phyloP scores from a whole-genome alignment of 2,329 filamentous ascomycete genomes.

The Blumeriella jaapii region DNA sequence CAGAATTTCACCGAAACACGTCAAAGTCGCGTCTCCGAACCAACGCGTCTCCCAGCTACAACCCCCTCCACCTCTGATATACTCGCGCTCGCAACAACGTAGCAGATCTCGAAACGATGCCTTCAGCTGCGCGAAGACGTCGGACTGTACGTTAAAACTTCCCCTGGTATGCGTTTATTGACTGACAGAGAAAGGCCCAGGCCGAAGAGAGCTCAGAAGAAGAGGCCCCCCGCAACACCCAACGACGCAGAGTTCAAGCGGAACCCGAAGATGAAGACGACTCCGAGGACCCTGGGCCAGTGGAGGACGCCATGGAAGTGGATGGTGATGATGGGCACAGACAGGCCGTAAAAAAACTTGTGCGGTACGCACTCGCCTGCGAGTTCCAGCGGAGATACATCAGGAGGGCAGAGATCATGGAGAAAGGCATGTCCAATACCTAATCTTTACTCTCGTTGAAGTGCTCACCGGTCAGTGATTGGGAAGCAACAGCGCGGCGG shows the following conservation, averaged over 20 bases:
- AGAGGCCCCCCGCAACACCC: slow-evolving; percentile 15
- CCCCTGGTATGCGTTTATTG: neutral
- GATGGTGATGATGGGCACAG: slow-evolving; percentile 25
- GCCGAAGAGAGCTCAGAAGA: slow-evolving; percentile 23
- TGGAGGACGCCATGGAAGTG: slow-evolving; percentile 16
- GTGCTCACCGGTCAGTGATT: slow-evolving; percentile 12
- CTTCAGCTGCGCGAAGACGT: slow-evolving; percentile 17
- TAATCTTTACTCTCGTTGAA: neutral
- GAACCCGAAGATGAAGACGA: slow-evolving; percentile 24
- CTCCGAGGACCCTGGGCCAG: slow-evolving; percentile 18
- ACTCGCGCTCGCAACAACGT: too few species aligned
- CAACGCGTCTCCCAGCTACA: slow-evolving; percentile 15
- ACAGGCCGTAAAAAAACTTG: slow-evolving; percentile 51
- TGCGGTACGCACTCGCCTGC: slow-evolving; percentile 56
- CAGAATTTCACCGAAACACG: too few species aligned
- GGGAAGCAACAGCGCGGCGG: slow-evolving; percentile 45
- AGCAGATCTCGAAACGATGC: too few species aligned
- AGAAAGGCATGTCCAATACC: slow-evolving; percentile 44
- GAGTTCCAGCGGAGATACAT: slow-evolving; percentile 52
- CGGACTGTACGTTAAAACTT: slow-evolving; percentile 13
- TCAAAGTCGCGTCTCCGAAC: too few species aligned
- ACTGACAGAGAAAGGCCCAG: slow-evolving; percentile 13
- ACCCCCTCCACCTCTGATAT: too few species aligned
- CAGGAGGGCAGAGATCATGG: slow-evolving; percentile 48
- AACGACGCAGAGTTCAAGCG: slow-evolving; percentile 13